These are phyloP conservation scores for Parasitella parasitica DNA, from an alignment of 371 early-diverging fungal species.

Conservation along the genomic window DNA sequence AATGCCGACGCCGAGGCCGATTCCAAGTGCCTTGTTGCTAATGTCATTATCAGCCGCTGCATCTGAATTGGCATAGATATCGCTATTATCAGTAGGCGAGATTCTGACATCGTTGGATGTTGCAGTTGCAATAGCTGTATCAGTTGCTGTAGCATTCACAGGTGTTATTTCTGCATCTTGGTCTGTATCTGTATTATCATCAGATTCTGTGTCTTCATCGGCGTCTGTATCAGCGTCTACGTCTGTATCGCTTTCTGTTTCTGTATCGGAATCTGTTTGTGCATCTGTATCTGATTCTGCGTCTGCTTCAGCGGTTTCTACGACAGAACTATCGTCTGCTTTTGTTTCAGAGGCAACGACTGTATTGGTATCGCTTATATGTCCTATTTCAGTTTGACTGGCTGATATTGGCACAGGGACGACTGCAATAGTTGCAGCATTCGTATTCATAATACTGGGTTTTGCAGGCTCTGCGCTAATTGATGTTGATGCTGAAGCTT, in stretches of 20 bases:
- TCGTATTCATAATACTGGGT: no score
- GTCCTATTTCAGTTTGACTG: no score
- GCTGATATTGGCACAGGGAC: no score
- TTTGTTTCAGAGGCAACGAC: background rate
- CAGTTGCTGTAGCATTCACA: background rate
- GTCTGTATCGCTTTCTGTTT: background rate
- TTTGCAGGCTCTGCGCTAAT: background rate
- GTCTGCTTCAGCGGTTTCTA: background rate
- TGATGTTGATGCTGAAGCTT: background rate
- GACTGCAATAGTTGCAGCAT: no score
- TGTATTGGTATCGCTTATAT: no score
- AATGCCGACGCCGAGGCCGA: constrained; percentile 46
- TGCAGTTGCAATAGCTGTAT: background rate
- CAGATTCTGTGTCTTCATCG: background rate
- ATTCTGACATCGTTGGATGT: background rate
- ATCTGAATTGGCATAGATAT: background rate
- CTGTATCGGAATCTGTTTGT: background rate
- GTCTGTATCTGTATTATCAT: background rate
- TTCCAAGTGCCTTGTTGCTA: constrained; percentile 38
- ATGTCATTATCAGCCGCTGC: constrained; percentile 5
- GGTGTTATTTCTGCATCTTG: no score
- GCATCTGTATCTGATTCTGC: background rate
- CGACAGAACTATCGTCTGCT: background rate
- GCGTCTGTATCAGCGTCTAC: background rate
- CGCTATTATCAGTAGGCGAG: background rate